These are phyloP conservation scores for Citrus hindsii DNA, from an alignment of 345 rosid genomes.

Conservation along the genomic window DNA sequence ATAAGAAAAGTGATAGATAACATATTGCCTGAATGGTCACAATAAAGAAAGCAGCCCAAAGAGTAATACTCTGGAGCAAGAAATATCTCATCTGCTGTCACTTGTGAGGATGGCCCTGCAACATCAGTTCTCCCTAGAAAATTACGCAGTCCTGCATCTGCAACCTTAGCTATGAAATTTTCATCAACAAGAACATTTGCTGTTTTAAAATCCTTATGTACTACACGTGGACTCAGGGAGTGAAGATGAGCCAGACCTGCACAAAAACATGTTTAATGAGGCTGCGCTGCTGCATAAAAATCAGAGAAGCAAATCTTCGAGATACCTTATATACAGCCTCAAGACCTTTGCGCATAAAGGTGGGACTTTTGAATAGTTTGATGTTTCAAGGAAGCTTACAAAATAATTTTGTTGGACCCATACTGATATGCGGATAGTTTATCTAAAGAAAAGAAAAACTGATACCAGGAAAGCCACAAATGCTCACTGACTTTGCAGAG, in stretches of 20 bases:
- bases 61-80: slow-evolving; percentile 75
- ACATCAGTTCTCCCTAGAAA: slow-evolving; percentile 65
- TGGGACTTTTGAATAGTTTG: background rate
- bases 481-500: slow-evolving; percentile 79
- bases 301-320: slow-evolving; percentile 21
- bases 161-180: slow-evolving; percentile 83
- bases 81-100: slow-evolving; percentile 70
- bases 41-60: background rate
- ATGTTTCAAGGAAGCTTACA: slow-evolving; percentile 22
- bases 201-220: slow-evolving; percentile 91
- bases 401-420: slow-evolving; percentile 14
- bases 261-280: slow-evolving; percentile 13
- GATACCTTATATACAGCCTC: slow-evolving; percentile 1
- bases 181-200: slow-evolving; percentile 93
- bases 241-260: slow-evolving; percentile 94
- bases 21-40: background rate
- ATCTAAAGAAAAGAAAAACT: slow-evolving; percentile 41
- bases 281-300: slow-evolving; percentile 12
- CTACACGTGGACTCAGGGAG: slow-evolving; percentile 67
- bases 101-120: slow-evolving; percentile 80
- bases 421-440: slow-evolving; percentile 18
- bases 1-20: slow-evolving; percentile 11
- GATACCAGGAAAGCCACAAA: slow-evolving; percentile 72
- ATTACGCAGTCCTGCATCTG: slow-evolving; percentile 86
- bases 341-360: background rate